phyloP scores from a whole-genome alignment of 257 asterid genomes.

The Ilex aquifolium region DNA sequence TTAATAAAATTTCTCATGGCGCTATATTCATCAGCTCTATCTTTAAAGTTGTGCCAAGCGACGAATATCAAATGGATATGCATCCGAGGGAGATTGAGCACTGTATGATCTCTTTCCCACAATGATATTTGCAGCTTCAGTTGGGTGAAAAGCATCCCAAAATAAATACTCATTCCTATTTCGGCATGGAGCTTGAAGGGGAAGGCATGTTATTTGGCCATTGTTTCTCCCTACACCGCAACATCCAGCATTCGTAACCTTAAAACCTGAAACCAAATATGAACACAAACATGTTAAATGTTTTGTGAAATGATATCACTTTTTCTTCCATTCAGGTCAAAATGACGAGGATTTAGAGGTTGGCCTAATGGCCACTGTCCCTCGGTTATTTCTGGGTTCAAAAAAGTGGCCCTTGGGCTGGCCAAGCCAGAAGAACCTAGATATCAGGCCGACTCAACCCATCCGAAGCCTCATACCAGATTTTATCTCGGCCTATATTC shows the following conservation, averaged over 20 bases:
- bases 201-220: slow-evolving; percentile 91
- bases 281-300: too few species aligned
- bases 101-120: slow-evolving; percentile 72
- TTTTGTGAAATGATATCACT: too few species aligned
- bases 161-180: slow-evolving; percentile 60
- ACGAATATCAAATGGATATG: slow-evolving; percentile 72
- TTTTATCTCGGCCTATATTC: too few species aligned
- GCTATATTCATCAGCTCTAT: background rate
- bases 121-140: slow-evolving; percentile 64
- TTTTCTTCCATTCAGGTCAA: too few species aligned
- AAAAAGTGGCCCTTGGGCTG: too few species aligned
- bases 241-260: slow-evolving; percentile 77
- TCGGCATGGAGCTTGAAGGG: slow-evolving; percentile 55
- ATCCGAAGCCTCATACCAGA: too few species aligned
- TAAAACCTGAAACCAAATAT: slow-evolving; percentile 42
- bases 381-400: too few species aligned
- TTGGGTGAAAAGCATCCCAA: slow-evolving; percentile 95
- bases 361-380: too few species aligned
- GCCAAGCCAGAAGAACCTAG: too few species aligned
- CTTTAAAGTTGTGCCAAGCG: slow-evolving; percentile 60
- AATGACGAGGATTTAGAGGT: too few species aligned
- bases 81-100: slow-evolving; percentile 65
- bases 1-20: too few species aligned
- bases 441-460: too few species aligned
- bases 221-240: slow-evolving; percentile 95